phyloP scores from a whole-genome alignment of 495 filamentous ascomycete genomes.

The Parachaetomium inaequale region DNA sequence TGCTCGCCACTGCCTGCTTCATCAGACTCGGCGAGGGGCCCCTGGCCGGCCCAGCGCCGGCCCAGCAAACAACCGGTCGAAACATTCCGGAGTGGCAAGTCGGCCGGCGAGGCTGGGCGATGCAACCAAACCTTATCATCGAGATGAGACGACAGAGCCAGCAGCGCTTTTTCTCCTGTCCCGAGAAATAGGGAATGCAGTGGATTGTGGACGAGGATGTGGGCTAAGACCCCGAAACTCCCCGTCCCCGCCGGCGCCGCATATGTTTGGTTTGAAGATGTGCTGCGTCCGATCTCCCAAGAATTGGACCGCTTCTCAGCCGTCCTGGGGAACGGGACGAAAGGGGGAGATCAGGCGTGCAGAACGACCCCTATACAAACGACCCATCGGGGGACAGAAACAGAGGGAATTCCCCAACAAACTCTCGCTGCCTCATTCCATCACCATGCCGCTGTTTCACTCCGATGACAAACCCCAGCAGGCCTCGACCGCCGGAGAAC shows the following conservation, averaged over 20 bases:
- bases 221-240: background rate
- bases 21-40: background rate
- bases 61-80: conserved; percentile 21
- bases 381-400: conserved; percentile 31
- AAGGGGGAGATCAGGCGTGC: conserved; percentile 13
- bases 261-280: conserved; percentile 23
- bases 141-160: conserved; percentile 1
- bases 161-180: background rate
- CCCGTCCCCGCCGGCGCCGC: background rate
- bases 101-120: conserved; percentile 11
- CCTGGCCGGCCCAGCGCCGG: background rate
- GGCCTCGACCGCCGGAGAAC: background rate
- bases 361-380: conserved; percentile 9
- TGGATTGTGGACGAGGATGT: no score
- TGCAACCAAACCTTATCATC: conserved; percentile 14
- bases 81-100: conserved; percentile 17
- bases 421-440: background rate
- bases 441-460: background rate
- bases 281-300: conserved; percentile 11
- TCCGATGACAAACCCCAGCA: background rate
- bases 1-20: background rate
- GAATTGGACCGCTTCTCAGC: background rate
- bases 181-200: background rate
- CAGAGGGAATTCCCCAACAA: conserved; percentile 3
- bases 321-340: conserved; percentile 26